These are phyloP conservation scores for Cenococcum geophilum DNA, from an alignment of 495 filamentous ascomycete genomes.

Conservation along the genomic window DNA sequence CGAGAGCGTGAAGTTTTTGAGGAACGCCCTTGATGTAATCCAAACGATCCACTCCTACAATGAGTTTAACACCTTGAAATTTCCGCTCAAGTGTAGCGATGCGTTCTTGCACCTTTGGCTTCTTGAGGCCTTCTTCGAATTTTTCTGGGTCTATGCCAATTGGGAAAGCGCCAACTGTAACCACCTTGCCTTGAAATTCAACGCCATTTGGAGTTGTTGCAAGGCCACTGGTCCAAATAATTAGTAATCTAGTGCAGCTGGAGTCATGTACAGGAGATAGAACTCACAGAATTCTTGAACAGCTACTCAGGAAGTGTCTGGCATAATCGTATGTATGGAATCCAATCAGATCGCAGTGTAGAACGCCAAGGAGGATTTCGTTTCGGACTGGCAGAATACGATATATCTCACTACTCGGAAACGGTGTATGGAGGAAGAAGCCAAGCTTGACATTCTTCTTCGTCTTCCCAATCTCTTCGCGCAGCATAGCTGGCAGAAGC, in stretches of 20 bases:
- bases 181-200: conserved; percentile 64
- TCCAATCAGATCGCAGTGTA: conserved; percentile 81
- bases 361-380: conserved; percentile 68
- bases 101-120: conserved; percentile 68
- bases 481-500: conserved; percentile 79
- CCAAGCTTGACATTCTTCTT: conserved; percentile 83
- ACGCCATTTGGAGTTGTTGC: conserved; percentile 79
- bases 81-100: conserved; percentile 70
- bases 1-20: conserved; percentile 86
- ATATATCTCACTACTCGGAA: conserved; percentile 89
- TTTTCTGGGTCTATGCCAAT: conserved; percentile 96
- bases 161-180: conserved; percentile 76
- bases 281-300: conserved; percentile 69
- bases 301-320: conserved; percentile 81
- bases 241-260: neutral
- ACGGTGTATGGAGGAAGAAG: conserved; percentile 92
- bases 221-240: conserved; percentile 51
- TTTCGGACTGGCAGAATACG: conserved; percentile 82
- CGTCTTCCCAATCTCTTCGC: conserved; percentile 61
- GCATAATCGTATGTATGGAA: conserved; percentile 96
- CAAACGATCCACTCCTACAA: conserved; percentile 86
- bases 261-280: neutral
- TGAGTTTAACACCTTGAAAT: conserved; percentile 82
- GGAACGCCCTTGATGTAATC: conserved; percentile 97
- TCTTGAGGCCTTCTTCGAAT: conserved; percentile 80